phyloP scores from a whole-genome alignment of 2,329 filamentous ascomycete species.

The Emergomyces africanus region DNA sequence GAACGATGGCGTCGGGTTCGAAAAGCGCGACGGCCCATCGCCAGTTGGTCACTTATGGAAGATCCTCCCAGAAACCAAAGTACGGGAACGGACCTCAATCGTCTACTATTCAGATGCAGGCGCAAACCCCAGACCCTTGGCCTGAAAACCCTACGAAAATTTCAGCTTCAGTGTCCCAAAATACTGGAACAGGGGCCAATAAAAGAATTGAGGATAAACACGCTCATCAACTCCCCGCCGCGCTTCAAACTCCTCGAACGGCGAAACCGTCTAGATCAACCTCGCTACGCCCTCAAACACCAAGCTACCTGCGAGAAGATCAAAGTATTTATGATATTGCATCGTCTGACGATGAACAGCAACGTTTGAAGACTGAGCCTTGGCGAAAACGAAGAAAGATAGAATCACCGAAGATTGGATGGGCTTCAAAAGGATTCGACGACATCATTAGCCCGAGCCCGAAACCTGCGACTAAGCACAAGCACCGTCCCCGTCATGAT shows the following conservation, averaged over 20 bases:
- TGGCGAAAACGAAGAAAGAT: constrained; percentile 10
- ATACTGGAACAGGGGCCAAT: background rate
- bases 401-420: constrained; percentile 3
- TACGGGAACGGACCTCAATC: background rate
- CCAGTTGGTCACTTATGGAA: constrained; percentile 11
- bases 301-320: background rate
- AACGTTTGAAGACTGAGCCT: background rate
- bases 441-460: background rate
- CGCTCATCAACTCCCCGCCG: background rate
- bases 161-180: background rate
- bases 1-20: background rate
- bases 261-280: background rate
- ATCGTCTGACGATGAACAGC: constrained; percentile 17
- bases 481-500: background rate
- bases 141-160: background rate
- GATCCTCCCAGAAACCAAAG: constrained; percentile 4
- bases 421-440: background rate
- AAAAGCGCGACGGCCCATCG: constrained; percentile 6
- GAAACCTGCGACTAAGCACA: background rate
- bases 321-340: constrained; percentile 15
- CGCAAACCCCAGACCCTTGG: background rate
- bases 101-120: background rate
- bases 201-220: background rate
- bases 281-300: background rate
- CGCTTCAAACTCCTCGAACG: background rate